A percentile compares a stretch with the other conserved stretches of the same genome.
Evolutionary conservation across 139 green algal genomes (phyloP).

Genomic region (Cymbomonas tetramitiformis): DNA sequence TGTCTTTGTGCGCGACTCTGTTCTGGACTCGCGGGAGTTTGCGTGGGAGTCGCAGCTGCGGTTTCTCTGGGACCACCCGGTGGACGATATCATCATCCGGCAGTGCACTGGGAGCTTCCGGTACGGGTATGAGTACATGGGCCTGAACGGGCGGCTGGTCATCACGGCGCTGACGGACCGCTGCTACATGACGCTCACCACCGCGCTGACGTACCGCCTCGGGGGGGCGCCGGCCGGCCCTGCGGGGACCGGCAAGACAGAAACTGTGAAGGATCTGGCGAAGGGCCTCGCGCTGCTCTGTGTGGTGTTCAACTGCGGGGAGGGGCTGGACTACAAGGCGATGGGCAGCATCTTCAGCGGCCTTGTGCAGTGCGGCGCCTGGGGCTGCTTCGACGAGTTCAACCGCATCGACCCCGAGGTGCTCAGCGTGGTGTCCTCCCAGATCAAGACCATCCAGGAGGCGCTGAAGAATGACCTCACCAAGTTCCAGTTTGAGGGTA

Average conservation of each 20-base stretch:
- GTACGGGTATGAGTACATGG: slow-evolving; percentile 73
- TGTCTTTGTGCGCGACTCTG: slow-evolving; percentile 57
- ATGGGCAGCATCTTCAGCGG: slow-evolving; percentile 70
- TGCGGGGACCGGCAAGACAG: slow-evolving; percentile 64
- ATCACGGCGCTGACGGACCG: slow-evolving; percentile 69
- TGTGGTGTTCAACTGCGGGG: slow-evolving; percentile 78
- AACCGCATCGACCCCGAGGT: slow-evolving; percentile 74
- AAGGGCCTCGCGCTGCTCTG: slow-evolving; percentile 66
- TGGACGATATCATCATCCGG: slow-evolving; percentile 62
- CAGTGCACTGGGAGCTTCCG: slow-evolving; percentile 62
- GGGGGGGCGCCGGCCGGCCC: slow-evolving; percentile 59
- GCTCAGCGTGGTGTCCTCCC: slow-evolving; percentile 45
- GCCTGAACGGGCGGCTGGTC: slow-evolving; percentile 62
- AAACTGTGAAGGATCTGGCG: slow-evolving; percentile 60
- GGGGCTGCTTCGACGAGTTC: slow-evolving; percentile 82
- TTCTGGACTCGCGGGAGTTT: slow-evolving; percentile 68
- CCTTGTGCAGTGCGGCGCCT: slow-evolving; percentile 66
- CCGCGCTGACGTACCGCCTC: slow-evolving; percentile 56
- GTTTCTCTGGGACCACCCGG: slow-evolving; percentile 56
- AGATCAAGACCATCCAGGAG: slow-evolving; percentile 48
- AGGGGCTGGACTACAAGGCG: slow-evolving; percentile 73
- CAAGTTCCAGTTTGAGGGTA: slow-evolving; percentile 70
- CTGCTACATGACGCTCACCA: slow-evolving; percentile 78
- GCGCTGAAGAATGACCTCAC: slow-evolving; percentile 65
- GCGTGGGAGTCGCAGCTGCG: slow-evolving; percentile 69